Evolutionary conservation across 177 flowering plant genomes (phyloP).

Genomic region (Telopea speciosissima): DNA sequence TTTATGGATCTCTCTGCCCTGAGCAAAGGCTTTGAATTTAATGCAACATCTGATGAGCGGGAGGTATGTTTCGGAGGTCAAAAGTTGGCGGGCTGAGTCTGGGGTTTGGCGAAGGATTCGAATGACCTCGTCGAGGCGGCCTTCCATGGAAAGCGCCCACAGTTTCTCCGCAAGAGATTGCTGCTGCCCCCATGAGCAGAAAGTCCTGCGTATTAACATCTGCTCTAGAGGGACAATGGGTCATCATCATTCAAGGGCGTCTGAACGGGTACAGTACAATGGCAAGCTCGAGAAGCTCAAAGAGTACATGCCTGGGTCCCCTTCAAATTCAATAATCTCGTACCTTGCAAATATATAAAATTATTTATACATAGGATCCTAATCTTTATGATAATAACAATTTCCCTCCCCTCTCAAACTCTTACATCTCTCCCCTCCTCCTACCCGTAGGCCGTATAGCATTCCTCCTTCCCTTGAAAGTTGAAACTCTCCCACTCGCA

Average conservation of each 20-base stretch:
- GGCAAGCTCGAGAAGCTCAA: no score
- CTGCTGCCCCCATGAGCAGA: conserved; percentile 14
- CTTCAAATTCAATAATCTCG: no score
- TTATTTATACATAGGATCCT: no score
- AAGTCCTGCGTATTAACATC: conserved; percentile 16
- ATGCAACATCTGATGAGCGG: conserved; percentile 24
- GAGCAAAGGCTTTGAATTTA: conserved; percentile 20
- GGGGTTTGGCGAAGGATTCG: conserved; percentile 5
- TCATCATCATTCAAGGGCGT: neutral
- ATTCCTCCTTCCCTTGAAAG: no score
- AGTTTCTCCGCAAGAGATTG: conserved; percentile 14
- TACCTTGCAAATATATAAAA: no score
- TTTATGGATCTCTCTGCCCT: conserved; percentile 23
- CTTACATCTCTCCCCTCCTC: no score
- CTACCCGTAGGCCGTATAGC: no score
- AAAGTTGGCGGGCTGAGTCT: neutral
- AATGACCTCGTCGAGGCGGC: conserved; percentile 23
- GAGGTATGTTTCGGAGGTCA: conserved; percentile 15
- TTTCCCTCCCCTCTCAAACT: no score
- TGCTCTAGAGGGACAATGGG: neutral
- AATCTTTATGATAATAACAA: no score
- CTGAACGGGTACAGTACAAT: no score
- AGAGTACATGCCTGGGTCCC: no score
- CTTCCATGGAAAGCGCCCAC: conserved; percentile 13
- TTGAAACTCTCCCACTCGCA: no score